phyloP scores from a whole-genome alignment of 2,329 filamentous ascomycete species.

The Verticillium albo-atrum region DNA sequence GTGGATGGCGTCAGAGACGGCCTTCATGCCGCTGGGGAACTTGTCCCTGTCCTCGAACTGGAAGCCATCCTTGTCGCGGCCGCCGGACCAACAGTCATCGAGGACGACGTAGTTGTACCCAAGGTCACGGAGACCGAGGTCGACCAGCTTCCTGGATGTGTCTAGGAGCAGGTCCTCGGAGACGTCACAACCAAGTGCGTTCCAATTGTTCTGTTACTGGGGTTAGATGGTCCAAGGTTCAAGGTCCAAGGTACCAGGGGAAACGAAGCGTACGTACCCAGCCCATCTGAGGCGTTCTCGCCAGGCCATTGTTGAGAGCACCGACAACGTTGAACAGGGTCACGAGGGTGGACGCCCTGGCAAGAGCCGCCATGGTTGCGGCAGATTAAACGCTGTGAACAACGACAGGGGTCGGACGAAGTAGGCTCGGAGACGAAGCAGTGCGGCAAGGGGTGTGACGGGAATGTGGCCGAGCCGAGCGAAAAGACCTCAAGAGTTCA shows the following conservation, averaged over 20 bases:
- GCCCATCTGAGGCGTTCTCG: not conserved
- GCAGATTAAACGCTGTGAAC: not conserved
- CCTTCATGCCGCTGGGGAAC: slow-evolving; percentile 30
- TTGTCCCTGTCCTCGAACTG: slow-evolving; percentile 24
- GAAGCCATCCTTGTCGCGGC: slow-evolving; percentile 15
- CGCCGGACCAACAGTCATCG: slow-evolving; percentile 27
- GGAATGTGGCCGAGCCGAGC: not conserved
- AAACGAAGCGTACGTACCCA: not conserved
- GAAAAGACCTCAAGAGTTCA: not conserved
- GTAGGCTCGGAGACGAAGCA: not conserved
- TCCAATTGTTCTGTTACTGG: slow-evolving; percentile 3
- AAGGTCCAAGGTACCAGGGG: not conserved
- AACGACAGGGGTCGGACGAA: not conserved
- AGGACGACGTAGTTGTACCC: slow-evolving; percentile 22
- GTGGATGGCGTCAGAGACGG: slow-evolving; percentile 28
- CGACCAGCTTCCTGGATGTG: slow-evolving; percentile 8
- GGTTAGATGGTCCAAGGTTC: too few species aligned
- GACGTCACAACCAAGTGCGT: not conserved
- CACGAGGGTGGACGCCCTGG: not conserved
- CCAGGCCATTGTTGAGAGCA: not conserved
- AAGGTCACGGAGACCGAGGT: slow-evolving; percentile 17
- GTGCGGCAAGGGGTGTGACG: not conserved
- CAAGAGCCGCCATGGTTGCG: not conserved
- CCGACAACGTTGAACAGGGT: not conserved
- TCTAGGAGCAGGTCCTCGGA: slow-evolving; percentile 4